Evolutionary conservation across 2,329 filamentous ascomycete species (phyloP), one percentile per base, ranked within the genome.

Genomic region (Alternaria novae-zelandiae): DNA sequence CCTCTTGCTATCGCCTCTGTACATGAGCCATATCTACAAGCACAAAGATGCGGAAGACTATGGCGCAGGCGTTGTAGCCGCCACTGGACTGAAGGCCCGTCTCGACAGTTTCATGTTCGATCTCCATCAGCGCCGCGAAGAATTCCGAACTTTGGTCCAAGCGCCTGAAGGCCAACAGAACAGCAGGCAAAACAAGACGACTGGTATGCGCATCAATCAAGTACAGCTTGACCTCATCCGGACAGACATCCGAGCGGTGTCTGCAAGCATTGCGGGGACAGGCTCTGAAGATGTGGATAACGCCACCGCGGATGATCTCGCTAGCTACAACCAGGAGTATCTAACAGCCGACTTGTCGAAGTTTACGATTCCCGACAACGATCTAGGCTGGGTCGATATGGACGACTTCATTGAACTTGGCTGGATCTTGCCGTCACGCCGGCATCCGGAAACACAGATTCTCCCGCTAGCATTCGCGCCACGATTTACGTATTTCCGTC

Each of bases 331-430:
- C 61, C 75, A 78, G 57, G 83, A 86, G 26, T 81, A 84, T 44
- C 76, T 82, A 4, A 78, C 83, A 3, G 81, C 83, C 23, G 88
- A 90, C 76, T 84, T 97, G 54, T 97, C 94, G 0, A 90, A 91
- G 57, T 99, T 99, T 77, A 95, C 90, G 0, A 99, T 99, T 54
- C 95, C 96, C 0, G 96, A 99, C 78, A 92, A 96, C 58, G 96
- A 99, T 74, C 90, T 94, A 70, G 94, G 91, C 59, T 99, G 96
- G 96, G 94, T 99, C 66, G 96, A 99, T 75, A 98, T 99, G 94
- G 96, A 99, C 76, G 96, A 99, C 78, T 99, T 99, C 80, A 94
- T 99, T 28, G 96, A 99, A 79, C 83, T 99, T 21, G 96, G 97
- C 77, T 98, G 95, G 95, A 94, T 97, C 57, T 82, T 97, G 23